Percentiles rank a stretch among this genome's conserved stretches.
phyloP scores from a whole-genome alignment of 441 rosid species.

The Eutrema salsugineum region DNA sequence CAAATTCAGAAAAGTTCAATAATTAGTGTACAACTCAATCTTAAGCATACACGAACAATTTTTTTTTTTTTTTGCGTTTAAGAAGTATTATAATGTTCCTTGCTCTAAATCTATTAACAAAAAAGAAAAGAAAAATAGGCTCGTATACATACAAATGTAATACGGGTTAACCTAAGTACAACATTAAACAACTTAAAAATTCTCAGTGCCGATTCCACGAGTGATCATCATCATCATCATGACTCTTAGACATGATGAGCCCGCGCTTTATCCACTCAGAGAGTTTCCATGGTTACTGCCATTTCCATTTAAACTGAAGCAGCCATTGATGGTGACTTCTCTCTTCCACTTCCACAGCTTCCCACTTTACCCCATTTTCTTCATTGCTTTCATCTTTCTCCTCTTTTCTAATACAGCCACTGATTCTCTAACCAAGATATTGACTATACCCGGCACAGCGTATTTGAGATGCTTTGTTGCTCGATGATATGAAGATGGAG shows the following conservation, averaged over 20 bases:
- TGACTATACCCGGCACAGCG: constrained; percentile 43
- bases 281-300: constrained; percentile 84
- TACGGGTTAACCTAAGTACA: neutral
- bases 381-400: constrained; percentile 46
- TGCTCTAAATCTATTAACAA: neutral
- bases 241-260: constrained; percentile 47
- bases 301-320: constrained; percentile 74
- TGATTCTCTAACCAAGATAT: constrained; percentile 47
- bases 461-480: constrained; percentile 66
- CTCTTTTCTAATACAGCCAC: constrained; percentile 46
- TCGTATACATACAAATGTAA: neutral
- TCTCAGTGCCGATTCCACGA: constrained; percentile 14
- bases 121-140: neutral
- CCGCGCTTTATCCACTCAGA: constrained; percentile 75
- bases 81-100: neutral
- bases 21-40: neutral
- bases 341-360: constrained; percentile 80
- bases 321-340: constrained; percentile 82
- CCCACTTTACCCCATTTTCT: constrained; percentile 53
- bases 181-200: neutral
- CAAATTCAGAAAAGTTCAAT: too few relatives aligned
- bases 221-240: constrained; percentile 10
- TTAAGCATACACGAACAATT: neutral
- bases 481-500: constrained; percentile 52
- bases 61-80: neutral